phyloP scores from a whole-genome alignment of 2,329 filamentous ascomycete genomes.

The Talaromyces sp. region DNA sequence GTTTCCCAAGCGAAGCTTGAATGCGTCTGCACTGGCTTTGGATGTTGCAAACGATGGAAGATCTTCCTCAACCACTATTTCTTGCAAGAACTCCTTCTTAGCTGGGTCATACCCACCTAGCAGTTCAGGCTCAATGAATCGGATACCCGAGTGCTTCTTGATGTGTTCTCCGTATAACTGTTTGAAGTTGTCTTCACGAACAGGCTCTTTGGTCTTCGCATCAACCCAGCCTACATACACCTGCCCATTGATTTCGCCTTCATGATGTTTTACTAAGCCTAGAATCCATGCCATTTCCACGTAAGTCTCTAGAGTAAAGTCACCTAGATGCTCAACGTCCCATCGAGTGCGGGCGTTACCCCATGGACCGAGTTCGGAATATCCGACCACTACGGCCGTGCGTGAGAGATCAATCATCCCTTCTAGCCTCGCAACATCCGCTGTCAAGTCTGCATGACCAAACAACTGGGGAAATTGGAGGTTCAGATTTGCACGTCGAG shows the following conservation, averaged over 20 bases:
- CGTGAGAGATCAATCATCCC: conserved; percentile 99
- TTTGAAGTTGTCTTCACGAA: conserved; percentile 98
- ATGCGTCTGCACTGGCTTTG: conserved; percentile 95
- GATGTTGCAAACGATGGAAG: conserved; percentile 95
- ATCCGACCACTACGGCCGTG: conserved; percentile 95
- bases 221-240: conserved; percentile 97
- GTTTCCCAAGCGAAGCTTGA: conserved; percentile 92
- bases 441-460: conserved; percentile 82
- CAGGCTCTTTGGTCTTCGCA: conserved; percentile 85
- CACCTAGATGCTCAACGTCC: conserved; percentile 97
- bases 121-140: conserved; percentile 95
- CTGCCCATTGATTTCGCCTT: conserved; percentile 90
- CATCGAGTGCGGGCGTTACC: conserved; percentile 96
- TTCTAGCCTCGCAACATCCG: conserved; percentile 84
- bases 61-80: conserved; percentile 95
- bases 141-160: conserved; percentile 93
- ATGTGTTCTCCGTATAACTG: conserved; percentile 95
- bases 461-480: conserved; percentile 89
- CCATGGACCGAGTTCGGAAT: conserved; percentile 88
- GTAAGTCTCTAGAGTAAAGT: conserved; percentile 96
- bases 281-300: conserved; percentile 99
- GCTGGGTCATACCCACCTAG: conserved; percentile 94
- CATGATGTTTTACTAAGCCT: conserved; percentile 98
- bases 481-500: conserved; percentile 95
- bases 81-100: conserved; percentile 97